phyloP scores from a whole-genome alignment of 2,329 filamentous ascomycete species.

The Microdochium paspali region DNA sequence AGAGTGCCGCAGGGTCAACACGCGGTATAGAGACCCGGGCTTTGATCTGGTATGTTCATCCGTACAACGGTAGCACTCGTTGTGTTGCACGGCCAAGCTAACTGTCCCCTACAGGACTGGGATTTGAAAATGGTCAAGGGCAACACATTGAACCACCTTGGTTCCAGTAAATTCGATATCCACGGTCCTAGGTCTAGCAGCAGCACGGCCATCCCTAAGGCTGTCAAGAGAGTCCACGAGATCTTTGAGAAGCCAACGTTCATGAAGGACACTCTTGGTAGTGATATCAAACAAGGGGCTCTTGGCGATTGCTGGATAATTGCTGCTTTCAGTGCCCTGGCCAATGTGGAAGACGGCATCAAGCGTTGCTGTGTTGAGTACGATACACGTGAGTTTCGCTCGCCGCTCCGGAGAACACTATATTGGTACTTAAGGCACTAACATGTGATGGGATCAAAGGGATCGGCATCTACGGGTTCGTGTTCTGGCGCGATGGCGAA shows the following conservation, averaged over 20 bases:
- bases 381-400: conserved; percentile 46
- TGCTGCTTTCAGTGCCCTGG: conserved; percentile 66
- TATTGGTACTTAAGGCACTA: too few relatives aligned
- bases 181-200: conserved; percentile 31
- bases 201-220: conserved; percentile 50
- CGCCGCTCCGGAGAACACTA: too few relatives aligned
- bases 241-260: conserved; percentile 70
- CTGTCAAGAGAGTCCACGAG: conserved; percentile 66
- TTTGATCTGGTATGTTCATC: conserved; percentile 42
- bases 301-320: conserved; percentile 81
- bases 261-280: conserved; percentile 52
- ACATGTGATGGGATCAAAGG: too few relatives aligned
- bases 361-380: conserved; percentile 67
- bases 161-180: conserved; percentile 41
- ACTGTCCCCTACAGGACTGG: conserved; percentile 41
- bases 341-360: conserved; percentile 62
- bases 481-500: conserved; percentile 80
- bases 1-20: conserved; percentile 65
- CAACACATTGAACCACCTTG: conserved; percentile 43
- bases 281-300: conserved; percentile 69
- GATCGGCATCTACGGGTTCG: conserved; percentile 82
- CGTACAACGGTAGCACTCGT: background rate
- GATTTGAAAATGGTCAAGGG: conserved; percentile 58
- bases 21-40: conserved; percentile 64
- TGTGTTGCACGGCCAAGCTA: background rate